phyloP scores from a whole-genome alignment of 2,329 filamentous ascomycete genomes.

The Alternaria alternata region DNA sequence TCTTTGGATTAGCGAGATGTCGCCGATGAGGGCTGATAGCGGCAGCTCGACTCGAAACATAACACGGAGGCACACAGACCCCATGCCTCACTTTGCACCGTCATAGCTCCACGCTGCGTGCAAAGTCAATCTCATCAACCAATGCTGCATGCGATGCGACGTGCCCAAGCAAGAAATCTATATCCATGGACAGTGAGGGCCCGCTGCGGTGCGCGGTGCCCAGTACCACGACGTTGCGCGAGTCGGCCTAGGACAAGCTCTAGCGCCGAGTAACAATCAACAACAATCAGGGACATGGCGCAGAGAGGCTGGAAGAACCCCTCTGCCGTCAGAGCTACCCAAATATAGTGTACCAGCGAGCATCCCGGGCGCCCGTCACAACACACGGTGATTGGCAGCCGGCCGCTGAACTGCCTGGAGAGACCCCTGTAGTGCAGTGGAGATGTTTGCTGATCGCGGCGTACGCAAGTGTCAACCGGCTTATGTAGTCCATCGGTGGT shows the following conservation, averaged over 20 bases:
- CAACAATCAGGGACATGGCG: constrained; percentile 39
- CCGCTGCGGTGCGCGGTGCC: constrained; percentile 28
- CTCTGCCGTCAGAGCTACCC: constrained; percentile 37
- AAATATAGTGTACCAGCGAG: constrained; percentile 44
- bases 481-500: constrained; percentile 30
- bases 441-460: constrained; percentile 49
- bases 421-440: constrained; percentile 45
- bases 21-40: constrained; percentile 45
- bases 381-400: constrained; percentile 41
- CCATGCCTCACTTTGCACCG: constrained; percentile 35
- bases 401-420: constrained; percentile 34
- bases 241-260: constrained; percentile 18
- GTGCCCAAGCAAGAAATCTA: constrained; percentile 1
- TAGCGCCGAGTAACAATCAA: constrained; percentile 38
- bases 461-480: constrained; percentile 37
- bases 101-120: constrained; percentile 28
- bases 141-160: constrained; percentile 4
- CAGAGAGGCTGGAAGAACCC: constrained; percentile 27
- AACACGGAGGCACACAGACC: constrained; percentile 42
- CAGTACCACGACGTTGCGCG: constrained; percentile 33
- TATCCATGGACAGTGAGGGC: constrained; percentile 10
- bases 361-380: constrained; percentile 31
- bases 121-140: constrained; percentile 6
- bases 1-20: constrained; percentile 43
- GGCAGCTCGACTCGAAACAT: constrained; percentile 45